A percentile compares a stretch with the other conserved stretches of the same genome.
Evolutionary conservation across 148 eudicot species (phyloP).

Genomic region (Salicornia ramosissima): DNA sequence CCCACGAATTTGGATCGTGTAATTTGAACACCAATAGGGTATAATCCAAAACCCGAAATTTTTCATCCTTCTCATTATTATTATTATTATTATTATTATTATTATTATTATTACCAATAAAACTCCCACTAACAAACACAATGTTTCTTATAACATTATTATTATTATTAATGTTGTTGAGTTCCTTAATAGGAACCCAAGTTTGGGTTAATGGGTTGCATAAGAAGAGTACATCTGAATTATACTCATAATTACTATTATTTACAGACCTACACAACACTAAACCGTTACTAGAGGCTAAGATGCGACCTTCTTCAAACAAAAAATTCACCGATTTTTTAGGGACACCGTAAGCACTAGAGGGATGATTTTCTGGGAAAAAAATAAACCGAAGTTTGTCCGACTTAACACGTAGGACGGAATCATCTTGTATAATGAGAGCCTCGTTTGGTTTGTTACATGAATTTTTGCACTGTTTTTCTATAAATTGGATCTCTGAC

Average conservation of each 20-base stretch:
- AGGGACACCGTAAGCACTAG: not conserved
- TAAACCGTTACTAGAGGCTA: slow-evolving; percentile 18
- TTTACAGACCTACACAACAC: not conserved
- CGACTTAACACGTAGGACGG: too few species aligned
- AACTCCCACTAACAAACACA: not conserved
- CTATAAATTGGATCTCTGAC: not conserved
- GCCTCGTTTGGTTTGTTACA: not conserved
- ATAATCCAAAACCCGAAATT: slow-evolving; percentile 22
- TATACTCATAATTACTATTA: too few species aligned
- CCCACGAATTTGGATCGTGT: not conserved
- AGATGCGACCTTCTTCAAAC: not conserved
- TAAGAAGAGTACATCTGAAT: not conserved
- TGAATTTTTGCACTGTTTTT: slow-evolving; percentile 19
- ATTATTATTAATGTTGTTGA: not conserved
- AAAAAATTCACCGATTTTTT: not conserved
- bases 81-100: too few species aligned
- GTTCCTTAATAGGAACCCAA: not conserved
- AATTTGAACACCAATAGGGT: not conserved
- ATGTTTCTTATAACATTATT: not conserved
- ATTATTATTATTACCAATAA: too few species aligned
- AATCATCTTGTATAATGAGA: slow-evolving; percentile 10
- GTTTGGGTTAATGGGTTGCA: slow-evolving; percentile 14
- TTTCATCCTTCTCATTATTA: not conserved
- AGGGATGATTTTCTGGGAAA: not conserved
- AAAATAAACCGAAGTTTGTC: not conserved